These are phyloP conservation scores for Trametes punicea DNA, from an alignment of 768 basidiomycete species.

Conservation along the genomic window DNA sequence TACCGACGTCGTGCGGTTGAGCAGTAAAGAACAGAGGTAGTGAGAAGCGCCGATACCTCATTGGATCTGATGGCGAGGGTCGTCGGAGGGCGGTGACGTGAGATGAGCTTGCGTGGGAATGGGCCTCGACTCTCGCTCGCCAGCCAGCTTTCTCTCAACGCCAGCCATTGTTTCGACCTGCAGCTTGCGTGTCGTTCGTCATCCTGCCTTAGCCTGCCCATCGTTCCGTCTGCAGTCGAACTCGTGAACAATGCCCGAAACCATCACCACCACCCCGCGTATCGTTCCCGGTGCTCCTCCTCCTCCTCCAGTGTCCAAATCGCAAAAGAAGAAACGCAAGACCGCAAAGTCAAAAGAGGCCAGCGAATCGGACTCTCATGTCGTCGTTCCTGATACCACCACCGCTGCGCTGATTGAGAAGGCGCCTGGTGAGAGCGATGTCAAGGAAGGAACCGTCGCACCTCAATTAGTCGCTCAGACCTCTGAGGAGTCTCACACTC, in stretches of 20 bases:
- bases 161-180: neutral
- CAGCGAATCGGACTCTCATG: conserved; percentile 47
- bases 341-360: conserved; percentile 38
- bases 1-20: too few relatives aligned
- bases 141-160: neutral
- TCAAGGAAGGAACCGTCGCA: conserved; percentile 44
- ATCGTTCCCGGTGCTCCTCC: conserved; percentile 78
- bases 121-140: conserved; percentile 7
- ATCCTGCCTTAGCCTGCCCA: neutral
- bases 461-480: conserved; percentile 44
- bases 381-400: conserved; percentile 43
- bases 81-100: conserved; percentile 10
- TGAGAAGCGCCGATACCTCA: neutral
- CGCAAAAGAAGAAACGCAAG: conserved; percentile 64
- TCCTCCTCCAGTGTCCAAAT: conserved; percentile 54
- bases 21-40: neutral
- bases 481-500: conserved; percentile 20
- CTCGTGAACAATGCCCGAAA: conserved; percentile 34
- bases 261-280: conserved; percentile 37
- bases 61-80: neutral
- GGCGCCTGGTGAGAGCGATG: conserved; percentile 45
- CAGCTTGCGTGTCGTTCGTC: conserved; percentile 4
- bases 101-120: conserved; percentile 16
- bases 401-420: conserved; percentile 48
- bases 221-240: neutral